phyloP scores from a whole-genome alignment of 2,329 filamentous ascomycete genomes.

The Rhynchosporium agropyri region DNA sequence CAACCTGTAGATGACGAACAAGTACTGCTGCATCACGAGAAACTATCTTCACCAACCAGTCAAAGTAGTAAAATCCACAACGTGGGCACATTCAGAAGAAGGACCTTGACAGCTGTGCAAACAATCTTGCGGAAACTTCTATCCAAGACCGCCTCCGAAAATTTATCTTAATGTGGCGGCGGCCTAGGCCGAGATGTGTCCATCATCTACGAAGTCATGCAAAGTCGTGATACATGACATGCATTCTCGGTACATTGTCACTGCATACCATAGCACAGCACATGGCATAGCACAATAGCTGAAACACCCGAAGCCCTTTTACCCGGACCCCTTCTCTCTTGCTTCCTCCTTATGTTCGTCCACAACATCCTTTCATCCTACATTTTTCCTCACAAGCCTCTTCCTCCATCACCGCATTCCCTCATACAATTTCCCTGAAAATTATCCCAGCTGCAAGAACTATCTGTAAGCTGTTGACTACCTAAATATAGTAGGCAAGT shows the following conservation, averaged over 20 bases:
- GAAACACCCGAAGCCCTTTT: background rate
- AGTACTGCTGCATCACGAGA: background rate
- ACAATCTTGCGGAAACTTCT: background rate
- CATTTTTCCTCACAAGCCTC: background rate
- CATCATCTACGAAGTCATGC: background rate
- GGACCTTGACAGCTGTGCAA: no score
- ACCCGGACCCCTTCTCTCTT: background rate
- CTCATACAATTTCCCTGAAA: background rate
- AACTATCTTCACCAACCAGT: background rate
- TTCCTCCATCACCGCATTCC: background rate
- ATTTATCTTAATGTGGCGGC: background rate
- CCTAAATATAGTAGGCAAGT: background rate
- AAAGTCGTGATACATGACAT: background rate
- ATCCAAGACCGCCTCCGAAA: background rate
- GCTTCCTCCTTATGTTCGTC: background rate
- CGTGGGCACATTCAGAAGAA: background rate
- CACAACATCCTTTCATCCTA: no score
- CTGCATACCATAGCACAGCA: background rate
- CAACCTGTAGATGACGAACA: background rate
- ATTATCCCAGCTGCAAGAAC: background rate
- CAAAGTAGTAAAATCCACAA: background rate
- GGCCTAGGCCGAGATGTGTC: background rate
- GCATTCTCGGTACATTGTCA: background rate
- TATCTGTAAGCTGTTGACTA: no score
- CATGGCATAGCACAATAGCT: conserved; percentile 4